Base-by-base conservation (phyloP, 2,329 filamentous ascomycete species). In the Daldinia eschscholtzii region DNA sequence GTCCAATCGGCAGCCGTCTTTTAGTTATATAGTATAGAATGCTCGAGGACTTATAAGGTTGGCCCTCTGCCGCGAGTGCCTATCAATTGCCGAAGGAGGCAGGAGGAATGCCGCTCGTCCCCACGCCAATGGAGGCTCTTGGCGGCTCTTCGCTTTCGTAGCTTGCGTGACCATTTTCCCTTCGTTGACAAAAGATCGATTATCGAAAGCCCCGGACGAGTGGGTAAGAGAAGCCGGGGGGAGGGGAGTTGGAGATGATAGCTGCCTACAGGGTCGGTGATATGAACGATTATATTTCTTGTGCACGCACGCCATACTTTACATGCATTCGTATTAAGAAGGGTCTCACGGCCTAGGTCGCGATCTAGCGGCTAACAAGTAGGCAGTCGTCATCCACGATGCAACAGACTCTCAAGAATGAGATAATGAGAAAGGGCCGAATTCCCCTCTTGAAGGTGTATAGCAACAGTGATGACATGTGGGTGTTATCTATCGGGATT, bases 1-100 rank as follows among this genome's bases (percentile, higher is more conserved):
- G 15, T 41, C 70, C 67, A 72, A 72, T 72, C 39, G 53, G 57
- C 57, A 48, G 13, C 3, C 30, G 20, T 7, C 33, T 42, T 64
- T 61, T 63, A n/a, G 46, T 26, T 61, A 59, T 67, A 63, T 64
- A 57, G 52, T 48, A 64, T 61, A 64, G 13, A 30, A 65, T 60
- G 39, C 58, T 53, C 18, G 55, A 60, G 56, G 52, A 68, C 62
- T 68, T 62, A 64, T 65, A 67, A 61, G 57, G 58, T 57, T 61
- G 64, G 35, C 33, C 9, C 63, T 67, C 37, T 71, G 66, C 63
- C 66, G 66, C 48, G 18, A 23, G 12, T 55, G 33, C 46, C 55
- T 70, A 68, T 65, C 70, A 70, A 70, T 70, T 72, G 70, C 70
- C 70, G 64, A 66, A 61, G 70, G 64, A 72, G 70, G 70, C 64